Evolutionary conservation across 2,329 filamentous ascomycete genomes (phyloP), one percentile per base, ranked within the genome.

Genomic region (Boeremia lycopersici): DNA sequence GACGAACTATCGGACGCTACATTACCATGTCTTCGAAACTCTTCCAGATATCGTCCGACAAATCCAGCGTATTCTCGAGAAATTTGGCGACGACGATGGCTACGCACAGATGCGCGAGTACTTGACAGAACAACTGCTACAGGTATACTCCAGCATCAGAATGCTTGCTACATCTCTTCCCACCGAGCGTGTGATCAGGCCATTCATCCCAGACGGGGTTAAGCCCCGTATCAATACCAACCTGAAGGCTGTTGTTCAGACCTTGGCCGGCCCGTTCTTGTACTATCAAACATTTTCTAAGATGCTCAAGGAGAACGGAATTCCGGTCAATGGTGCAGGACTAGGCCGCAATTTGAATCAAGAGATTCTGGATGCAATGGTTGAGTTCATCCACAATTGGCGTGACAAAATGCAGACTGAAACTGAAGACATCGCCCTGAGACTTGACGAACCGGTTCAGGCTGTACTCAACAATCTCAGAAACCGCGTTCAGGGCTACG

Each of bases 301-400:
- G 26, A 62, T 60, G 47, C 39, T 60, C 5, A 28, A 36, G 15
- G 55, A 57, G 30, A 59, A 57, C 15, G 57, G 59, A 2, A 61
- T 62, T 4, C 59, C 57, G 0, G 28, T 48, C 10, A 56, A 52
- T 23, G 57, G 59, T 1, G 31, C 30, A 19, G 57, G 39, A 1
- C 23, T 13, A 3, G 55, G 55, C 3, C 15, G 13, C 0, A 60
- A 59, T 15, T 15, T 64, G 12, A 64, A 64, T 29, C 6, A 47
- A 0, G 55, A 59, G 6, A 48, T 60, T 10, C 43, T 60, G 31
- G n/a, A 26, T 7, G 36, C 29, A 0, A 45, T 60, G 42, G 13
- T 40, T 5, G 11, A 19, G 2, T 46, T 47, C 25, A 26, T 53
- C 15, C 13, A 56, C 8, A 19, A 13, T 9, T 62, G 57, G 55